These are phyloP conservation scores for Kuraishia borneana DNA, from an alignment of 805 yeast genomes.

Conservation along the genomic window DNA sequence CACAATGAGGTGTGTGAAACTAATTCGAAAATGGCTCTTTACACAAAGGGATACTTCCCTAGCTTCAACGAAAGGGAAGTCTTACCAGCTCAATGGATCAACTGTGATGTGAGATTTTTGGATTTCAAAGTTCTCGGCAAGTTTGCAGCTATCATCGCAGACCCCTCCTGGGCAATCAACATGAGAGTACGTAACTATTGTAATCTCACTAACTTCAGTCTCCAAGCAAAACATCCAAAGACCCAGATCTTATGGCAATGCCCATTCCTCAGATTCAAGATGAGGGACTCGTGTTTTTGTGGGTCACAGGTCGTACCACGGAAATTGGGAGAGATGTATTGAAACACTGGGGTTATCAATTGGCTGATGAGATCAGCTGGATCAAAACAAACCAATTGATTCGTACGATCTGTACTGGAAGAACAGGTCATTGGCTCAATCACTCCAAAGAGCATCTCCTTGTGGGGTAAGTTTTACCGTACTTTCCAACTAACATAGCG, in stretches of 20 bases:
- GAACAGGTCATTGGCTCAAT: conserved; percentile 96
- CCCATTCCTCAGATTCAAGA: conserved; percentile 63
- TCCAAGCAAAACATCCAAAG: conserved; percentile 71
- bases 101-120: conserved; percentile 68
- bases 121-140: conserved; percentile 67
- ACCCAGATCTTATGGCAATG: conserved; percentile 56
- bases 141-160: conserved; percentile 78
- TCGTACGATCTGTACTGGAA: conserved; percentile 85
- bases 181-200: conserved; percentile 39
- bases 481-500: conserved; percentile 1
- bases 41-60: conserved; percentile 35
- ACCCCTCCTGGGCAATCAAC: conserved; percentile 96
- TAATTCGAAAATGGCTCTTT: conserved; percentile 21
- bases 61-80: conserved; percentile 12
- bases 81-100: conserved; percentile 72
- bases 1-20: conserved; percentile 12
- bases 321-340: conserved; percentile 78
- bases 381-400: conserved; percentile 80
- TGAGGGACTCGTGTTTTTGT: conserved; percentile 73
- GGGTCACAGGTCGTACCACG: conserved; percentile 95
- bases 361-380: conserved; percentile 81
- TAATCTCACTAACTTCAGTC: conserved; percentile 11
- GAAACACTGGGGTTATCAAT: conserved; percentile 70
- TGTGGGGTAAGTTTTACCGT: conserved; percentile 37
- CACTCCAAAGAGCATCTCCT: conserved; percentile 88